These are phyloP conservation scores for Huntiella savannae DNA, from an alignment of 2,329 filamentous ascomycete genomes.

Conservation along the genomic window DNA sequence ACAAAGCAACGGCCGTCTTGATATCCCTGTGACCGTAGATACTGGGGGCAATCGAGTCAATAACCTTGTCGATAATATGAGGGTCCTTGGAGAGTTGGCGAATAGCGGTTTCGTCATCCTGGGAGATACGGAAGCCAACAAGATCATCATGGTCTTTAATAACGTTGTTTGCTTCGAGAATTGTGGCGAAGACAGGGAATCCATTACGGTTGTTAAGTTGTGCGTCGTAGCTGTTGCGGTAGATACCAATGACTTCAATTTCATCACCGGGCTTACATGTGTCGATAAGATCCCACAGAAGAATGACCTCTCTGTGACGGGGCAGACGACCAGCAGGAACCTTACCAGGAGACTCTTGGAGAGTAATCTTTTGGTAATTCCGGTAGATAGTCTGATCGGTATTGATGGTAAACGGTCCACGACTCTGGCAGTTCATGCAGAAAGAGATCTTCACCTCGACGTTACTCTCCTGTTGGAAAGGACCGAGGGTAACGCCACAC, in stretches of 20 bases:
- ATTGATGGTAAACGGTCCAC: constrained; percentile 87
- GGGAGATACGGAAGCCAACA: constrained; percentile 84
- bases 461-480: constrained; percentile 94
- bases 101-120: constrained; percentile 86
- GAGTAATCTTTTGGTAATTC: constrained; percentile 93
- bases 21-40: constrained; percentile 95
- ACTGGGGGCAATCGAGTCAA: constrained; percentile 84
- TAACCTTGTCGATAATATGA: constrained; percentile 78
- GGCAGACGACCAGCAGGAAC: constrained; percentile 90
- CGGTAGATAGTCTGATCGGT: constrained; percentile 96
- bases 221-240: constrained; percentile 95
- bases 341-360: constrained; percentile 92
- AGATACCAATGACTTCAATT: constrained; percentile 90
- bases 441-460: constrained; percentile 91
- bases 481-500: constrained; percentile 77
- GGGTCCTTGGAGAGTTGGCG: constrained; percentile 75
- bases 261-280: constrained; percentile 93
- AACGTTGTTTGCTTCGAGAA: constrained; percentile 91
- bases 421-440: constrained; percentile 90
- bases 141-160: constrained; percentile 96
- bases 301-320: constrained; percentile 79
- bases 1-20: constrained; percentile 89
- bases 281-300: constrained; percentile 94
- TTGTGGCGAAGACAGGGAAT: constrained; percentile 94
- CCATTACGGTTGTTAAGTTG: constrained; percentile 97